Base-by-base conservation (phyloP, 176 grass and related monocot species). In the Avena insularis region DNA sequence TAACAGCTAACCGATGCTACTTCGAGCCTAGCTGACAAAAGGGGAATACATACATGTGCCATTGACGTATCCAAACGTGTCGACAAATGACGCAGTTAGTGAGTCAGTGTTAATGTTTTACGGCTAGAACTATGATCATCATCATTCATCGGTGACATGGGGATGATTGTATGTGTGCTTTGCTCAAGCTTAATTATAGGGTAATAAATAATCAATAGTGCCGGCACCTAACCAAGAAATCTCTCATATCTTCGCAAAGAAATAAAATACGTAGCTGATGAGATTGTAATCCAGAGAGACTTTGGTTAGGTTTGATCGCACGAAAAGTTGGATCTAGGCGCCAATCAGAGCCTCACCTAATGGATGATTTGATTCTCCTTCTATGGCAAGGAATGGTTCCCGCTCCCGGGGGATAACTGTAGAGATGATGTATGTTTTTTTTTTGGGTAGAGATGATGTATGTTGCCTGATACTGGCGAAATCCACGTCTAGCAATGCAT, bases 291-390 rank as follows among this genome's bases (percentile, higher is more conserved):
- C 68, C 51, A n/a, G 12, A 53, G 25, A 21, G 61, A 0, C 64
- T 35, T 59, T 25, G 58, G 20, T 81, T 60, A 55, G 71, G 74
- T 91, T 59, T 77, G 60, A 85, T 88, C 47, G 59, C 43, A 50
- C 27, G 50, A 56, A 66, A 62, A 53, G 67, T 68, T 80, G 76
- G 6, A 59, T 80, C 48, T 48, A 76, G 57, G 8, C 62, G 3
- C 9, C 80, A 40, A 21, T 55, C 29, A 69, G 57, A 35, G 16
- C 13, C 76, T 77, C 69, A 82, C 90, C 90, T 77, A 88, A 87
- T 55, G 38, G 70, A 85, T 81, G 86, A 5, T 91, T 82, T 91
- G 15, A 88, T 91, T 91, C 86, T 64, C 13, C 0, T 71, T 84
- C 53, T 77, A 31, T 63, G 77, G 77, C 38, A 13, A 13, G 85